Conservation (phyloP, 495 filamentous ascomycete genomes). For the Bryoglossum gracile region DNA sequence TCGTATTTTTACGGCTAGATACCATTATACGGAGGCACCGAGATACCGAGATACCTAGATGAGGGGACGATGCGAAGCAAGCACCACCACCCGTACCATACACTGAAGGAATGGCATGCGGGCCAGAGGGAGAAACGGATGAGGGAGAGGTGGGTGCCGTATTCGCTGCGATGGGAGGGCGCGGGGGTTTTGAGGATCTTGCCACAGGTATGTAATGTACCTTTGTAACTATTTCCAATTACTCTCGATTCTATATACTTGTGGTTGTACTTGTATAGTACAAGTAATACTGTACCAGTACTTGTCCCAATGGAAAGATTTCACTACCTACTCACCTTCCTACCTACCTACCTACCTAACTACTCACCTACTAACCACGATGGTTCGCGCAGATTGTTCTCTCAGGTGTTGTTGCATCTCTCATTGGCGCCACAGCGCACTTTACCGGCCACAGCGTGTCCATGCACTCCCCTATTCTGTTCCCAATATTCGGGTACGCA, state of each 20-base stretch:
- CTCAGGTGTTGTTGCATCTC: neutral
- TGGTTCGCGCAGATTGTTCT: neutral
- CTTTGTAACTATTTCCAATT: too few relatives aligned
- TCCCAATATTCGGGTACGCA: neutral
- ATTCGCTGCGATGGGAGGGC: neutral
- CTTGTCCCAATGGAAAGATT: too few relatives aligned
- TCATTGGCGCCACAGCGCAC: neutral
- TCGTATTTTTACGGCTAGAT: too few relatives aligned
- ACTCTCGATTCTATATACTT: neutral
- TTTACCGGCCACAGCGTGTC: neutral
- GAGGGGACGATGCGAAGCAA: constrained; percentile 1
- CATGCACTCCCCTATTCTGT: constrained; percentile 1
- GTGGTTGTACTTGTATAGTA: neutral
- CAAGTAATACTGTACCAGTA: too few relatives aligned
- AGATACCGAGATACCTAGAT: neutral
- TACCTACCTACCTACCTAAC: too few relatives aligned
- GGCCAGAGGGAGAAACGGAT: neutral
- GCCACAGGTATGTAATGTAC: neutral
- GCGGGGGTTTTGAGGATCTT: neutral
- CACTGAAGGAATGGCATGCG: neutral
- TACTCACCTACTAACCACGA: neutral
- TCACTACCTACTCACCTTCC: too few relatives aligned
- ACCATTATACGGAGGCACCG: too few relatives aligned
- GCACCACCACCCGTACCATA: constrained; percentile 1
- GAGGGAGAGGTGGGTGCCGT: constrained; percentile 1